A percentile compares a stretch with the other conserved stretches of the same genome.
These are phyloP conservation scores for Sarcomyxa edulis DNA, from an alignment of 768 basidiomycete genomes.

Conservation along the genomic window DNA sequence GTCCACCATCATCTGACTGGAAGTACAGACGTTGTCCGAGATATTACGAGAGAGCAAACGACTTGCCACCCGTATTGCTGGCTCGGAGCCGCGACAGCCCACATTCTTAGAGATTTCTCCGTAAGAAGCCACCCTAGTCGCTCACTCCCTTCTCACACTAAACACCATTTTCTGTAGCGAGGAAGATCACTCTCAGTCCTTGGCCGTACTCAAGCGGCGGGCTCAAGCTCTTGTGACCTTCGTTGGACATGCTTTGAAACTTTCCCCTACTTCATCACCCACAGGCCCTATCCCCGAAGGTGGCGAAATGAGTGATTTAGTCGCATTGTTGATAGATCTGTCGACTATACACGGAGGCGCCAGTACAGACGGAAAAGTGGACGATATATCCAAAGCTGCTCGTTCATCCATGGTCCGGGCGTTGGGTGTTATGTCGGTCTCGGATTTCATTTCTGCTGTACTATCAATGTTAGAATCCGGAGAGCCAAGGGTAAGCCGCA, in stretches of 20 bases:
- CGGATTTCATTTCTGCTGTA: constrained; percentile 59
- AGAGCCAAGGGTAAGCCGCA: constrained; percentile 41
- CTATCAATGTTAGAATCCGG: constrained; percentile 50
- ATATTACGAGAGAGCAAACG: constrained; percentile 63
- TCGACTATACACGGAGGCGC: constrained; percentile 28
- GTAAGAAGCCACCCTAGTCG: constrained; percentile 33
- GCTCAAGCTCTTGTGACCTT: constrained; percentile 67
- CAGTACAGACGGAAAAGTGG: constrained; percentile 28
- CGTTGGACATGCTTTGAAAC: constrained; percentile 46
- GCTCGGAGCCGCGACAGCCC: constrained; percentile 29
- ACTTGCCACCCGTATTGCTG: constrained; percentile 38
- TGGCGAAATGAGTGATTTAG: constrained; percentile 33
- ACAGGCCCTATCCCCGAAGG: constrained; percentile 14
- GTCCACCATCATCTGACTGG: constrained; percentile 5
- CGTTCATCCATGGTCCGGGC: constrained; percentile 46
- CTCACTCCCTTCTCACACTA: background rate
- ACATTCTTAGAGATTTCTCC: constrained; percentile 52
- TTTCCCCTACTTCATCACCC: constrained; percentile 15
- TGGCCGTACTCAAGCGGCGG: constrained; percentile 46
- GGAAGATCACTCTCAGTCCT: constrained; percentile 48
- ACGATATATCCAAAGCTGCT: constrained; percentile 41
- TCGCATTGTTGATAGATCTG: constrained; percentile 45
- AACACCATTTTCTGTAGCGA: no score
- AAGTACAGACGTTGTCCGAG: constrained; percentile 53
- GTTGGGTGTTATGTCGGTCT: constrained; percentile 62